phyloP scores from a whole-genome alignment of 75 land plant species.

The Cunninghamia lanceolata region DNA sequence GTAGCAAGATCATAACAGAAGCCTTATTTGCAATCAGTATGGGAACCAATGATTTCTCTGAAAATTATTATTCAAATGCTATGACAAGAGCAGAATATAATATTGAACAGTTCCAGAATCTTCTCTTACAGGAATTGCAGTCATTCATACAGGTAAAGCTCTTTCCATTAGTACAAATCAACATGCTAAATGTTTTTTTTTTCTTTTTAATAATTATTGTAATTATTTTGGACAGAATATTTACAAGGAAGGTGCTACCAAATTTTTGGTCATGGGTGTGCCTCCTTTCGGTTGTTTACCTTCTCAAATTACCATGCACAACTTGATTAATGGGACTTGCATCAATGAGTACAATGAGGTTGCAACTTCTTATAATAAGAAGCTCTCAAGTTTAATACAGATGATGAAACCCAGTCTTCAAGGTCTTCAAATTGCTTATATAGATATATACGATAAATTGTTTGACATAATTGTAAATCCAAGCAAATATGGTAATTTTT shows the following conservation, averaged over 20 bases:
- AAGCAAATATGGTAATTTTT: constrained; percentile 31
- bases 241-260: constrained; percentile 31
- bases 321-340: not conserved
- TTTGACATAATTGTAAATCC: constrained; percentile 36
- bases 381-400: constrained; percentile 25
- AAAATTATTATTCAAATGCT: constrained; percentile 22
- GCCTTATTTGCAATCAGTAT: constrained; percentile 33
- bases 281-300: constrained; percentile 69
- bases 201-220: not conserved
- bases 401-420: constrained; percentile 7
- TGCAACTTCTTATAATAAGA: constrained; percentile 26
- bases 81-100: constrained; percentile 9
- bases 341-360: constrained; percentile 21
- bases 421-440: constrained; percentile 20
- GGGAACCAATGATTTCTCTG: constrained; percentile 43
- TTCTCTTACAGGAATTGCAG: not conserved
- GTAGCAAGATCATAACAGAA: constrained; percentile 8
- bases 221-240: not conserved
- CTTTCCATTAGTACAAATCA: not conserved
- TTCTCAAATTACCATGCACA: constrained; percentile 26
- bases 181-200: not conserved
- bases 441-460: constrained; percentile 34
- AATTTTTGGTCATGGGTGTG: constrained; percentile 36
- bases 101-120: constrained; percentile 17
- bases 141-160: not conserved